Conservation (phyloP, 73 alveolate genomes). For the Paramecium primaurelia region DNA sequence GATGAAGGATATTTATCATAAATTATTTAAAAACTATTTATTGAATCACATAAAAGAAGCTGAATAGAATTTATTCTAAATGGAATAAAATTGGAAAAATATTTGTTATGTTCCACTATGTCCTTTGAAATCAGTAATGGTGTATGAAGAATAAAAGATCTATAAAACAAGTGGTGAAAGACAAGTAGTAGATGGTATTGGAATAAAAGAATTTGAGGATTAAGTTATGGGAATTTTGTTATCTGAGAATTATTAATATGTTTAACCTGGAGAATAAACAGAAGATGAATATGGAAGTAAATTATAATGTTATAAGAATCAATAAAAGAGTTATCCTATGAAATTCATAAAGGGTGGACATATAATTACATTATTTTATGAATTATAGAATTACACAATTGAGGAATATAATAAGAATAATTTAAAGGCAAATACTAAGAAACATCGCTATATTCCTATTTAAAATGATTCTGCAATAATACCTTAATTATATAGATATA, state of each 20-base stretch:
- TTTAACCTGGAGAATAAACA: background rate
- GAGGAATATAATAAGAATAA: background rate
- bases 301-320: background rate
- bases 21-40: background rate
- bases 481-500: background rate
- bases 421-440: background rate
- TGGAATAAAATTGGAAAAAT: background rate
- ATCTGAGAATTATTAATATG: background rate
- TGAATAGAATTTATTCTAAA: background rate
- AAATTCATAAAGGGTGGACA: slow-evolving; percentile 22
- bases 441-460: background rate
- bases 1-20: background rate
- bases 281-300: background rate
- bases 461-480: background rate
- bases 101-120: background rate
- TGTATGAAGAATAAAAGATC: background rate
- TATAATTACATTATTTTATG: background rate
- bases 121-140: background rate
- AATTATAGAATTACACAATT: background rate
- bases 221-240: background rate
- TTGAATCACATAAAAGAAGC: background rate
- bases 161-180: background rate
- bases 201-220: background rate
- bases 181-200: background rate
- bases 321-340: background rate